These are phyloP conservation scores for Alternaria viburni DNA, from an alignment of 2,329 filamentous ascomycete species.

Conservation along the genomic window DNA sequence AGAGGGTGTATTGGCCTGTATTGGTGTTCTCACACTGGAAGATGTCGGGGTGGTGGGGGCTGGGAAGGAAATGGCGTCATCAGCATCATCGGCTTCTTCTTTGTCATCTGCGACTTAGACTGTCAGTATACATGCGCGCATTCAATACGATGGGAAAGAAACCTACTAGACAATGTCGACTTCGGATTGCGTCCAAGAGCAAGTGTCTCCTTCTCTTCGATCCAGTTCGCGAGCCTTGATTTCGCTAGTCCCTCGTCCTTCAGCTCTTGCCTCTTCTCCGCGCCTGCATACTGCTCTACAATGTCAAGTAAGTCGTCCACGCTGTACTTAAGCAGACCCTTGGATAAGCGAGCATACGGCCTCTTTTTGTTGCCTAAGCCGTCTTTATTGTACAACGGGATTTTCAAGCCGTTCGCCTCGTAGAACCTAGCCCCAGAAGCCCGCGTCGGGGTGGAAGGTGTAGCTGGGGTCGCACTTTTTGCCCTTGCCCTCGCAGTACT, in stretches of 20 bases:
- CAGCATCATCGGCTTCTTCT: not conserved
- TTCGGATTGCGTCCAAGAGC: slow-evolving; percentile 21
- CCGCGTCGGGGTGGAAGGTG: not conserved
- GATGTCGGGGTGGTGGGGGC: not conserved
- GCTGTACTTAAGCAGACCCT: slow-evolving; percentile 6
- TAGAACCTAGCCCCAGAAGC: slow-evolving; percentile 4
- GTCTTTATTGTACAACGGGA: slow-evolving; percentile 12
- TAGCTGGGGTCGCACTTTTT: not conserved
- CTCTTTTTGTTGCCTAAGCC: slow-evolving; percentile 9
- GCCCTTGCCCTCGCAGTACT: not conserved
- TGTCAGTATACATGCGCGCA: not conserved
- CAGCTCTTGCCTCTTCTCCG: slow-evolving; percentile 15
- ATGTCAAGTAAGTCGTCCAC: slow-evolving; percentile 13
- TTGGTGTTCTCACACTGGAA: not conserved
- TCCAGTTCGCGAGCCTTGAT: slow-evolving; percentile 23
- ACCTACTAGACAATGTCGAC: slow-evolving; percentile 9
- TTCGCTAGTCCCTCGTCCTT: slow-evolving; percentile 6
- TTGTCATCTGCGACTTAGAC: not conserved
- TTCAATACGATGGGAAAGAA: not conserved
- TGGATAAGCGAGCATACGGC: slow-evolving; percentile 14
- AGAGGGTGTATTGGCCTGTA: not conserved
- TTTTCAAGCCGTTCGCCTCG: slow-evolving; percentile 15
- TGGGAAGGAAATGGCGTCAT: not conserved
- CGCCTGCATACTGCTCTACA: slow-evolving; percentile 19
- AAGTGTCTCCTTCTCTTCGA: slow-evolving; percentile 26